Percentiles rank a stretch among this genome's conserved stretches.
These are phyloP conservation scores for Vitis labrusca DNA, from an alignment of 164 flowering plant species.

Conservation along the genomic window DNA sequence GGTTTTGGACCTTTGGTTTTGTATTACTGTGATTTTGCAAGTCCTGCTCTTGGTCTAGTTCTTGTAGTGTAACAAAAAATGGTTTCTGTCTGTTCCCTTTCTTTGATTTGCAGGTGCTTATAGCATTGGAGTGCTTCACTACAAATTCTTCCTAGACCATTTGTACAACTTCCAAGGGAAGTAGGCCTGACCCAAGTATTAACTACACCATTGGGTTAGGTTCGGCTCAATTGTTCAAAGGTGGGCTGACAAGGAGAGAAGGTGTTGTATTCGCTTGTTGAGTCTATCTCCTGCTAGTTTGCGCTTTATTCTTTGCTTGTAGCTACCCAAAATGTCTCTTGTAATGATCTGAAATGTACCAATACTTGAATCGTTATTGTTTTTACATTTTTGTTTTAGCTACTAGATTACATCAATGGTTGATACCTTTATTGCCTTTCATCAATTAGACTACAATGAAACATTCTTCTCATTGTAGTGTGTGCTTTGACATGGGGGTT, in stretches of 20 bases:
- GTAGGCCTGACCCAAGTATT: constrained; percentile 37
- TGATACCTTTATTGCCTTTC: too few species aligned
- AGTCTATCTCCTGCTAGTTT: not conserved
- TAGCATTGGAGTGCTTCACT: constrained; percentile 22
- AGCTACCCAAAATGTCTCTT: not conserved
- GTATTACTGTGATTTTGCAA: not conserved
- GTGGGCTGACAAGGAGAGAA: constrained; percentile 10
- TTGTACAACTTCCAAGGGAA: constrained; percentile 5
- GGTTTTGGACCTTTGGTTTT: too few species aligned
- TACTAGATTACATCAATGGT: too few species aligned
- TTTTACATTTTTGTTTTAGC: too few species aligned
- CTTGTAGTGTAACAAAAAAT: not conserved
- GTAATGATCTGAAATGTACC: not conserved
- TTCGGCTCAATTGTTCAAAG: constrained; percentile 32
- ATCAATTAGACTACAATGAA: not conserved
- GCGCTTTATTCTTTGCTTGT: not conserved
- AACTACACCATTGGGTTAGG: constrained; percentile 23
- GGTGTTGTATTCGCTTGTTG: not conserved
- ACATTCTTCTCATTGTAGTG: not conserved
- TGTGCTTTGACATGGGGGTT: too few species aligned
- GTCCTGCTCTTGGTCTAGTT: not conserved
- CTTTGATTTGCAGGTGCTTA: constrained; percentile 33
- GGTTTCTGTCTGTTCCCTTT: not conserved
- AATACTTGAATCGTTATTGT: too few species aligned
- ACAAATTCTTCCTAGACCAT: constrained; percentile 14